Evolutionary conservation across 192 early-diverging fungal species (phyloP), one percentile per base, ranked within the genome.

Genomic region (Coemansia sp.): DNA sequence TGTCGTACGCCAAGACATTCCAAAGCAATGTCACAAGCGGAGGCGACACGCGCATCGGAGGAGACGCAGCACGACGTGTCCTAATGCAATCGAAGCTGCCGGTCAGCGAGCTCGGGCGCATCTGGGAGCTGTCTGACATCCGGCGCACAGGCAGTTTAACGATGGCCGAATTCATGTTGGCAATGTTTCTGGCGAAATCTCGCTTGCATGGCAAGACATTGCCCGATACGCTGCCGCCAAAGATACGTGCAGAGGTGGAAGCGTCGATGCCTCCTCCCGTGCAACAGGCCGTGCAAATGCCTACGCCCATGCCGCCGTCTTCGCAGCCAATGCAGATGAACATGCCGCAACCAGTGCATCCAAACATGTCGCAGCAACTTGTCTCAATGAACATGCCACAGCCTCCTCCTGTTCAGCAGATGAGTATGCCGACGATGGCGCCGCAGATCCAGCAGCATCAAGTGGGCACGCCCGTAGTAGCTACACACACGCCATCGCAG

Each of bases 41-140:
- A 3, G 60, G 40, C 21, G 34, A 34, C 1, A 33, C 46, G 52
- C 76, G 77, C 12, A 80, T 89, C 20, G 52, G 82, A 0, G 86
- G 86, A 13, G 80, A 86, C 23, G 65, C 71, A 4, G 87, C 87
- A 0, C 70, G 79, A 3, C 68, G 70, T 18, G 81, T 89, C 5
- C 81, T 89, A 21, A 74, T 77, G 55, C 87, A 89, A 68, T 85
- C 85, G 21, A 73, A 74, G 28, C 59, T 89, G 61, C 72, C 81
- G 13, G 77, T 84, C 35, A 74, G 61, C 42, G 85, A 84, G 25
- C 75, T 89, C 53, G 85, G 84, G 56, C 74, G 77, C 18, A 86
- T 89, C 48, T 89, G 88, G 88, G 85, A 86, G 45, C 70, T 90
- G 12, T 79, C 87, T 8, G 87, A 90, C 45, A 63, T 85, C 0